A percentile compares a stretch with the other conserved stretches of the same genome.
Conservation (phyloP, 176 grass and related monocot genomes). For the Musa acuminata region DNA sequence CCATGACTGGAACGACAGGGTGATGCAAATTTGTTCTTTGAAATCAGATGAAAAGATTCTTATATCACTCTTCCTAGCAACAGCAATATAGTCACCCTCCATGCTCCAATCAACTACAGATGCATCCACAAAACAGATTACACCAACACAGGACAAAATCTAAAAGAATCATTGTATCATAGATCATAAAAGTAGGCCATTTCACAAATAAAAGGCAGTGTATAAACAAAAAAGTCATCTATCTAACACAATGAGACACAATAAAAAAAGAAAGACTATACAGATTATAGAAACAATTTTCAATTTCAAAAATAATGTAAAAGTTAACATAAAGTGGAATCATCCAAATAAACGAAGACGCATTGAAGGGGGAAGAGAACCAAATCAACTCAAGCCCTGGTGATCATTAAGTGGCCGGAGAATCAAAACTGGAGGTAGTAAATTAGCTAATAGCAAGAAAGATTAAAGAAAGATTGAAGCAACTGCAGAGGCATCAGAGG, state of each 20-base stretch:
- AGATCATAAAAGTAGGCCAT: neutral
- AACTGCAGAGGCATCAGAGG: neutral
- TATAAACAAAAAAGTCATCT: no score
- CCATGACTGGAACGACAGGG: constrained; percentile 70
- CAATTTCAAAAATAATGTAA: no score
- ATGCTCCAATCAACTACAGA: constrained; percentile 62
- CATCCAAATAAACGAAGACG: neutral
- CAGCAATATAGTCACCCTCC: constrained; percentile 57
- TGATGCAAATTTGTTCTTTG: constrained; percentile 51
- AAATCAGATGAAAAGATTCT: constrained; percentile 66
- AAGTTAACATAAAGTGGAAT: neutral
- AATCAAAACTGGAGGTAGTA: neutral
- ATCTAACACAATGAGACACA: no score
- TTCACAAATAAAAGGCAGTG: neutral
- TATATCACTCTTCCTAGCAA: constrained; percentile 53
- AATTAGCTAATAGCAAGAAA: neutral
- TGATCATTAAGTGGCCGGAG: neutral
- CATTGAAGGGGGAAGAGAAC: neutral
- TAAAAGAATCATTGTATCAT: neutral
- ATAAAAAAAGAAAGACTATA: no score
- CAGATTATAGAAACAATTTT: no score
- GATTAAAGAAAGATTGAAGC: neutral
- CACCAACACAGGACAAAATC: constrained; percentile 21
- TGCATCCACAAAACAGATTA: constrained; percentile 22
- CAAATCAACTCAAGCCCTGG: neutral